phyloP scores from a whole-genome alignment of 108 stramenopile genomes.

The Stephanodiscus triporus region DNA sequence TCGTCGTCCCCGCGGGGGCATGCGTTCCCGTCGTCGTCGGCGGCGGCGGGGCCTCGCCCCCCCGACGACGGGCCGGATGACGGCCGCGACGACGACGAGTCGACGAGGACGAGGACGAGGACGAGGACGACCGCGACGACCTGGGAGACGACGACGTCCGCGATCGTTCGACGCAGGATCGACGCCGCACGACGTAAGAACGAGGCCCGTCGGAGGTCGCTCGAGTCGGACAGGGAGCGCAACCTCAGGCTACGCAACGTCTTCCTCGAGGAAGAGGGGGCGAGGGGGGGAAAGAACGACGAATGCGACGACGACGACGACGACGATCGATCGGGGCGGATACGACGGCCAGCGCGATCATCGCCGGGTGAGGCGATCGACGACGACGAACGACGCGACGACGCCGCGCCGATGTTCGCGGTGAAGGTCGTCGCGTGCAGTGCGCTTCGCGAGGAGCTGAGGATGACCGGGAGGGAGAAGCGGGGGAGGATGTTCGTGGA shows the following conservation, averaged over 20 bases:
- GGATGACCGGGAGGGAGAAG: slow-evolving; percentile 83
- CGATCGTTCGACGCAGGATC: slow-evolving; percentile 62
- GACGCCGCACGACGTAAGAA: slow-evolving; percentile 53
- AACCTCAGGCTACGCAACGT: slow-evolving; percentile 59
- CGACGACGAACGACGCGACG: not conserved
- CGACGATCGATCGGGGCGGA: no score
- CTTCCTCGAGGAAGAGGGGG: slow-evolving; percentile 33
- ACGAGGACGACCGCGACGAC: not conserved
- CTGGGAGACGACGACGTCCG: slow-evolving; percentile 19
- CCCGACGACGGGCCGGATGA: no score
- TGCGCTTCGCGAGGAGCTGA: slow-evolving; percentile 64
- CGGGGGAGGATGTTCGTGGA: slow-evolving; percentile 86
- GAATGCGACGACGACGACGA: not conserved
- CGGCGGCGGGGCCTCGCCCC: no score
- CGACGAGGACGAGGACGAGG: not conserved
- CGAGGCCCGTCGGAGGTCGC: slow-evolving; percentile 50
- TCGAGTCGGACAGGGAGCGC: slow-evolving; percentile 51
- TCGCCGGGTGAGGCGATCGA: not conserved
- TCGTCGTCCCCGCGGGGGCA: no score
- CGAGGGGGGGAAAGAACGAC: no score
- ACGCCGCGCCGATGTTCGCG: slow-evolving; percentile 54
- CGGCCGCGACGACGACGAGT: not conserved
- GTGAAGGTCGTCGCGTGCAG: slow-evolving; percentile 74
- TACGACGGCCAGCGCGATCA: not conserved
- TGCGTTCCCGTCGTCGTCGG: no score